phyloP scores from a whole-genome alignment of 768 basidiomycete genomes.

The Phanerochaete carnosa region DNA sequence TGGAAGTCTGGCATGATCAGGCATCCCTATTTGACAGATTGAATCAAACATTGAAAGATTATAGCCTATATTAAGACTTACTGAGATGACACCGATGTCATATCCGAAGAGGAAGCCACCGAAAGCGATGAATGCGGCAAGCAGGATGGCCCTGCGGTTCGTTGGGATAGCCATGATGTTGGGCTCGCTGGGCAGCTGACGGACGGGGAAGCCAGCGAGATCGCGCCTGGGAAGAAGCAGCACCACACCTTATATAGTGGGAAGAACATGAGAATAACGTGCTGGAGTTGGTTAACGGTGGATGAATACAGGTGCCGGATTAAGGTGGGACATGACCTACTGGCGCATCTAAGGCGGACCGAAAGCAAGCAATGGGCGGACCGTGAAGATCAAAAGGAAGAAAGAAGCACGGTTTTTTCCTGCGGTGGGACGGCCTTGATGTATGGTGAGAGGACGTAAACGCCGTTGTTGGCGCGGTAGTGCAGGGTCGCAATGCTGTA shows the following conservation, averaged over 20 bases:
- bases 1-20: constrained; percentile 80
- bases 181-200: not conserved
- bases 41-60: not conserved
- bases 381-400: not conserved
- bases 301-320: not conserved
- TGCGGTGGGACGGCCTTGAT: not conserved
- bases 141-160: constrained; percentile 59
- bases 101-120: constrained; percentile 77
- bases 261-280: not conserved
- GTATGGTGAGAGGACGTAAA: not conserved
- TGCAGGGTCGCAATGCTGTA: not conserved
- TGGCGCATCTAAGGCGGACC: not conserved
- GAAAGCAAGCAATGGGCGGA: not conserved
- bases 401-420: not conserved
- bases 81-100: constrained; percentile 76
- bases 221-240: constrained; percentile 3
- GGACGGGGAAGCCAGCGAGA: constrained; percentile 3
- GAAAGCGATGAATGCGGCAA: constrained; percentile 72
- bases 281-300: not conserved
- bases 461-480: not conserved
- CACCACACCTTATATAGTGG: not conserved
- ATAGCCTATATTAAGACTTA: constrained; percentile 24
- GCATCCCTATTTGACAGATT: constrained; percentile 48
- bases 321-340: not conserved
- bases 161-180: constrained; percentile 45